Base-by-base conservation (phyloP, 164 flowering plant species). In the Aristolochia fimbriata region DNA sequence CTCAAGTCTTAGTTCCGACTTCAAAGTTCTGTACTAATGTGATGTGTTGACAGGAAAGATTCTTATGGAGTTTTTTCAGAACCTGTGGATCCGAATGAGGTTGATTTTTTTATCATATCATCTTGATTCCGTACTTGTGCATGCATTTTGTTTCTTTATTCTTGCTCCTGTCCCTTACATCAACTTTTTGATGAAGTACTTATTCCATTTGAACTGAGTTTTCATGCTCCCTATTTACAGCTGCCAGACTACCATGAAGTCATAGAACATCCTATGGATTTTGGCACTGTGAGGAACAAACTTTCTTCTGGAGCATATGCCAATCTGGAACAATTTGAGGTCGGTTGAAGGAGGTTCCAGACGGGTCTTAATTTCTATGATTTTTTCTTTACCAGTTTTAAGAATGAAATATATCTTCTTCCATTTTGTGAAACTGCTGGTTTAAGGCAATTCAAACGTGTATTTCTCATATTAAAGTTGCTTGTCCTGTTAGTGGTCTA, bases 41-140 rank as follows among this genome's bases (percentile, higher is more conserved):
- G 23, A 21, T 57, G 52, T 60, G n/a, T 45, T 83, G 76, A 10
- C 78, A 93, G 97, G 82, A 93, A 90, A 74, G 99, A 93, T 73
- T 83, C 92, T 43, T 77, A 86, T 59, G 84, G 91, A 6, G 99
- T 83, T 23, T 93, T 80, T 70, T 86, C 97, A 7, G 96, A 93
- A 60, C 94, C 99, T 0, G 99, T 90, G 73, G 99, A 93, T 81
- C 94, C 91, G 0, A 69, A 83, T 50, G 97, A 93, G 96, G 98
- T 91, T 63, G 41, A 60, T 68, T 24, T 53, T 49, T 23, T 15
- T 14, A n/a, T 25, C 63, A 13, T 50, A 49, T 41, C 15, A 30
- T 10, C 16, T 43, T 10, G 49, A 20, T 58, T 30, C 46, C 5
- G 25, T 23, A 1, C 11, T 30, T 60, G 5, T 48, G n/a, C 20